Conservation (phyloP, 2,329 filamentous ascomycete genomes). For the Fusarium subglutinans region DNA sequence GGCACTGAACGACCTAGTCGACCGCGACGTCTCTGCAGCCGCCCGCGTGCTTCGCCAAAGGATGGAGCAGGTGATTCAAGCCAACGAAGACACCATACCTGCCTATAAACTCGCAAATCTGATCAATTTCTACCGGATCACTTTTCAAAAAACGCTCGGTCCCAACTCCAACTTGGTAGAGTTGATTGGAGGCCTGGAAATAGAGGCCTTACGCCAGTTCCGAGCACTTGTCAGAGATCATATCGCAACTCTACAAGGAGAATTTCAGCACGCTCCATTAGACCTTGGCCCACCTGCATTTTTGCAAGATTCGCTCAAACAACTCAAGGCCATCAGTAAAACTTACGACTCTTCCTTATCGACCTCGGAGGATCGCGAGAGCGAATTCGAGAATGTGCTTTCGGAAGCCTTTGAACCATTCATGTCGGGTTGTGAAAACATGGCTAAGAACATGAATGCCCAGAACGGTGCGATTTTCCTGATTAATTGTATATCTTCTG, state of each 20-base stretch:
- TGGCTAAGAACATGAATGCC: conserved; percentile 68
- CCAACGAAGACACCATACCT: conserved; percentile 87
- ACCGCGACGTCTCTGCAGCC: conserved; percentile 83
- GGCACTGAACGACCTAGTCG: conserved; percentile 86
- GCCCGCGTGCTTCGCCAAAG: conserved; percentile 86
- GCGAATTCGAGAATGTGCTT: conserved; percentile 79
- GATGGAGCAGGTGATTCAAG: conserved; percentile 90
- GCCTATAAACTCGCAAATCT: conserved; percentile 92
- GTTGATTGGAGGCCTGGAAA: conserved; percentile 73
- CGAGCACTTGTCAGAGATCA: conserved; percentile 82
- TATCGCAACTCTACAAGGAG: conserved; percentile 76
- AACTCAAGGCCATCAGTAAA: conserved; percentile 80
- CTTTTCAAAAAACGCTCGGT: conserved; percentile 83
- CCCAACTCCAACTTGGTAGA: conserved; percentile 74
- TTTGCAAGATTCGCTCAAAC: conserved; percentile 80
- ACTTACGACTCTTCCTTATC: conserved; percentile 86
- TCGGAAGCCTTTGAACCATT: conserved; percentile 87
- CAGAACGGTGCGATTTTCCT: conserved; percentile 74
- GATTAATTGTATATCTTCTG: conserved; percentile 74
- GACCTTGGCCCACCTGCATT: conserved; percentile 84
- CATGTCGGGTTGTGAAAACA: conserved; percentile 75
- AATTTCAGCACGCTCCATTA: conserved; percentile 74
- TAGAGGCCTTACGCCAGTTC: conserved; percentile 84
- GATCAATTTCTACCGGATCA: conserved; percentile 86
- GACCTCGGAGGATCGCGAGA: conserved; percentile 64